Conservation (phyloP, 495 filamentous ascomycete genomes). For the Physcia stellaris region DNA sequence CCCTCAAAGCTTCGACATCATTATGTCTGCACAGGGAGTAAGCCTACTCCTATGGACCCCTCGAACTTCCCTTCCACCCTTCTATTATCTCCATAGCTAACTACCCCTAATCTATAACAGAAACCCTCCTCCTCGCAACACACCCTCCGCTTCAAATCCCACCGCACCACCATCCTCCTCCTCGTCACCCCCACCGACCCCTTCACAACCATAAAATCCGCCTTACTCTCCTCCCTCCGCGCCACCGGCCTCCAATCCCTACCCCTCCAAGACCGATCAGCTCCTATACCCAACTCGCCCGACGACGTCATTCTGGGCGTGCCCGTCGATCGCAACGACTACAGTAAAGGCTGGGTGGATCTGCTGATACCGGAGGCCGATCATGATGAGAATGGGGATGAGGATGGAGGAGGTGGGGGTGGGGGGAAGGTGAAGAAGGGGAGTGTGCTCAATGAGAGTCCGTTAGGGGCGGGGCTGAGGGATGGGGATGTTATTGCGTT, state of each 20-base stretch:
- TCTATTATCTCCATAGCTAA: too few relatives aligned
- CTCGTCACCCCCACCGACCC: conserved; percentile 47
- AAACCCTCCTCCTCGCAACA: too few relatives aligned
- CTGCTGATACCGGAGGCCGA: conserved; percentile 27
- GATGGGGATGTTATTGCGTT: conserved; percentile 60
- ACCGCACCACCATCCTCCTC: conserved; percentile 64
- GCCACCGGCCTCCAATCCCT: conserved; percentile 28
- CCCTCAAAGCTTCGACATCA: too few relatives aligned
- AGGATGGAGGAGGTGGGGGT: neutral
- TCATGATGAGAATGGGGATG: conserved; percentile 25
- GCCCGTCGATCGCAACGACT: conserved; percentile 39
- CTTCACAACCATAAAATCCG: conserved; percentile 45
- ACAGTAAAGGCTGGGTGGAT: conserved; percentile 41
- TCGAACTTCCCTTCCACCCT: too few relatives aligned
- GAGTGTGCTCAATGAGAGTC: conserved; percentile 25
- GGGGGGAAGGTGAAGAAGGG: conserved; percentile 27
- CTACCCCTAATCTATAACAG: too few relatives aligned
- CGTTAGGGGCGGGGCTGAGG: conserved; percentile 35
- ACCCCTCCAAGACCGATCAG: conserved; percentile 28
- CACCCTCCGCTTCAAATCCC: conserved; percentile 67
- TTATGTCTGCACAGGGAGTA: too few relatives aligned
- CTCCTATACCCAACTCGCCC: conserved; percentile 35
- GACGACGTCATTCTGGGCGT: conserved; percentile 39
- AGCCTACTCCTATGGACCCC: too few relatives aligned
- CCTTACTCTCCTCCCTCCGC: conserved; percentile 44